These are phyloP conservation scores for Exophiala spinifera DNA, from an alignment of 2,329 filamentous ascomycete genomes.

Conservation along the genomic window DNA sequence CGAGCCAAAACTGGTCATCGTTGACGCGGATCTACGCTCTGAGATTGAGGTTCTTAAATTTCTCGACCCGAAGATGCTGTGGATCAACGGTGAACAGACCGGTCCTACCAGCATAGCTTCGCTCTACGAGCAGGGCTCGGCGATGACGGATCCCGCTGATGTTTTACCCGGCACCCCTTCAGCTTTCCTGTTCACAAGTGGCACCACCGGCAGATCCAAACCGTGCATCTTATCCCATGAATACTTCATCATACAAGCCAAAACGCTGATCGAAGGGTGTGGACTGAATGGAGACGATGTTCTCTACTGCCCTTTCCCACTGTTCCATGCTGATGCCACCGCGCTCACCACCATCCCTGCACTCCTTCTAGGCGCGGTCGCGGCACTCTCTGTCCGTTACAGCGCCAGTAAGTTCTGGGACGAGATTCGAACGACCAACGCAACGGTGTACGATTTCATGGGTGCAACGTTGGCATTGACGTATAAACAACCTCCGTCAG, in stretches of 20 bases:
- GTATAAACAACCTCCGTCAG: slow-evolving; percentile 13
- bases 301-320: slow-evolving; percentile 15
- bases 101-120: too few species aligned
- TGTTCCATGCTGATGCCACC: slow-evolving; percentile 17
- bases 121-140: neutral
- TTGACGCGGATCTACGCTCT: slow-evolving; percentile 8
- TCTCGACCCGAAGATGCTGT: neutral
- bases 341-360: slow-evolving; percentile 16
- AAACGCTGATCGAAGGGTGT: slow-evolving; percentile 9
- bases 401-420: slow-evolving; percentile 17
- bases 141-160: neutral
- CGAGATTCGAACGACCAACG: slow-evolving; percentile 8
- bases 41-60: slow-evolving; percentile 1
- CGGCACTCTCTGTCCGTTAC: slow-evolving; percentile 13
- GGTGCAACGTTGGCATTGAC: slow-evolving; percentile 15
- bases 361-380: slow-evolving; percentile 10
- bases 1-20: slow-evolving; percentile 7
- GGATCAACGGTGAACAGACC: neutral
- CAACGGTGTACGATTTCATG: slow-evolving; percentile 20
- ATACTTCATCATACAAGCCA: slow-evolving; percentile 18
- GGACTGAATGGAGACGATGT: slow-evolving; percentile 14
- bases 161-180: slow-evolving; percentile 7
- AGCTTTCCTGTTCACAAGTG: slow-evolving; percentile 17
- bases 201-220: slow-evolving; percentile 26
- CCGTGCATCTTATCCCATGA: slow-evolving; percentile 18